Evolutionary conservation across 2,329 filamentous ascomycete species (phyloP).

Genomic region (Periconia sp.): DNA sequence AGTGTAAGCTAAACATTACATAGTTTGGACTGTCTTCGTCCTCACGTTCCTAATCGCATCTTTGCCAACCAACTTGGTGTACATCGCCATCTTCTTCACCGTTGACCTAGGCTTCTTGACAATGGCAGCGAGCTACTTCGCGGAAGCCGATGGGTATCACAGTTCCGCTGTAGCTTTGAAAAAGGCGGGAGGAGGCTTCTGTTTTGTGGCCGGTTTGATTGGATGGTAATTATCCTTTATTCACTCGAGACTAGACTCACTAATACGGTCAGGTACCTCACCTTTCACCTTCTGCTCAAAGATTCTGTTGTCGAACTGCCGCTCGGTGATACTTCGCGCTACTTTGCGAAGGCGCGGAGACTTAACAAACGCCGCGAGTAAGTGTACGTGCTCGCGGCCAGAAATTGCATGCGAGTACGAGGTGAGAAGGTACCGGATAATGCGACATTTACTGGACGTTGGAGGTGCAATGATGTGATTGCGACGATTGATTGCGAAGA

Average conservation of each 20-base stretch:
- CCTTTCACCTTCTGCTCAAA: slow-evolving; percentile 28
- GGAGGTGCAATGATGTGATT: no score
- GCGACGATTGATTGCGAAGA: no score
- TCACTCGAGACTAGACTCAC: not conserved
- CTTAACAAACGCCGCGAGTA: no score
- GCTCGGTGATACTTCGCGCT: slow-evolving; percentile 32
- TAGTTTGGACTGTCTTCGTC: slow-evolving; percentile 56
- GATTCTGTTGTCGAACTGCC: slow-evolving; percentile 33
- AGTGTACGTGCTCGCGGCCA: no score
- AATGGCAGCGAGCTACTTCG: slow-evolving; percentile 54
- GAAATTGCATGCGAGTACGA: no score
- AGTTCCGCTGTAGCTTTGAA: slow-evolving; percentile 46
- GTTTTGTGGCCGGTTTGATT: slow-evolving; percentile 54
- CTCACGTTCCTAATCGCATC: slow-evolving; percentile 55
- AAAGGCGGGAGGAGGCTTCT: slow-evolving; percentile 54
- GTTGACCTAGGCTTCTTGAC: slow-evolving; percentile 54
- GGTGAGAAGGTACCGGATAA: no score
- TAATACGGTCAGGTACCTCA: slow-evolving; percentile 23
- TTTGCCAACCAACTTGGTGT: slow-evolving; percentile 55
- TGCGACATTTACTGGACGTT: no score
- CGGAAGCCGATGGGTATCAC: slow-evolving; percentile 50
- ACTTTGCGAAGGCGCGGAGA: slow-evolving; percentile 31
- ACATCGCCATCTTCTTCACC: slow-evolving; percentile 56
- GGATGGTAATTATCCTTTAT: slow-evolving; percentile 38
- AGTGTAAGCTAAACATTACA: not conserved